Base-by-base conservation (phyloP, 768 basidiomycete species). In the Gymnopilus junonius region DNA sequence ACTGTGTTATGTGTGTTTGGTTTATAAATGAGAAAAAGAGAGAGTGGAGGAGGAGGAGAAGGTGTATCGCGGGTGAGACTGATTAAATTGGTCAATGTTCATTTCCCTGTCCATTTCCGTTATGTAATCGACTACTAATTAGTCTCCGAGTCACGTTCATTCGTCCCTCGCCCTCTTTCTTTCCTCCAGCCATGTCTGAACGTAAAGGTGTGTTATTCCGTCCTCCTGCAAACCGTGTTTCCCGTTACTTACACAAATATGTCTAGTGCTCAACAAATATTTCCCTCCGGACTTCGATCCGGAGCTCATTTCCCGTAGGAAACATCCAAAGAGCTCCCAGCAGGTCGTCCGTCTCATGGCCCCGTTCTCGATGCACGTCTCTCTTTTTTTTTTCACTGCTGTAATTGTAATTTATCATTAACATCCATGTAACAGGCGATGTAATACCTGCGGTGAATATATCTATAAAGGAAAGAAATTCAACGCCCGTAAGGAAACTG, bases 381-480 rank as follows among this genome's bases (percentile, higher is more conserved):
- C 20, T 45, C 20, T 55, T 12, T 20, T 39, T 40, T 55, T 12
- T 20, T 39, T 40, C 35, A 10, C 20, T 39, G 42, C 17, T 32
- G 27, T 29, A 21, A 14, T 4, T 58, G 15, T 48, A 12, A 21
- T 45, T 11, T 39, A 31, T 58, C 45, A 51, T 64, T 73, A 8
- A 73, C 59, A 11, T 3, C n/a, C 34, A 31, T 31, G 50, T 6
- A 20, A 27, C 46, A 94, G 93, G 92, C 88, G 93, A 69, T 92
- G 91, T 71, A 96, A 95, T 70, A 94, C 94, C 3, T 99, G 97
- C 70, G 97, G 96, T 51, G 97, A 99, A 79, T 99, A 99, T 71
- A 92, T 99, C 58, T 97, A 98, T 79, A 98, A 99, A 75, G 97
- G 97, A 50, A 99, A 99, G 83, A 99, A 99, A 77, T 99, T 99